Base-by-base conservation (phyloP, 1,284 basidiomycete species). In the Volvariella surrecta region DNA sequence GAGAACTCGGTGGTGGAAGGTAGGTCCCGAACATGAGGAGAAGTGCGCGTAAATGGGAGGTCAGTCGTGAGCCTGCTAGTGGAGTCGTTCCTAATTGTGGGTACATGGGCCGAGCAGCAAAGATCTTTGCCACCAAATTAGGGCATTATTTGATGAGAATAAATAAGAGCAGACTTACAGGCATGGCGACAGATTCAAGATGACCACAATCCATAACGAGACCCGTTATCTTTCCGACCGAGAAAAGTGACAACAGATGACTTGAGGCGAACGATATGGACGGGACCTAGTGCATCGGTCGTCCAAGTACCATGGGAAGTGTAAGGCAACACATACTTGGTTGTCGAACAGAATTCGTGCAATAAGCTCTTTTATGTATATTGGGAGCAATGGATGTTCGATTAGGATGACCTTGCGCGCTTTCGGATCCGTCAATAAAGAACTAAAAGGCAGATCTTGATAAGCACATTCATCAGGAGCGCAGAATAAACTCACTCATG, bases 161-260 rank as follows among this genome's bases (percentile, higher is more conserved):
- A n/a, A n/a, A n/a, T n/a, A n/a, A n/a, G n/a, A n/a, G 15, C 3
- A 10, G 13, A 67, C 86, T 45, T 55, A 95, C 94, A 0, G 95
- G 92, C 32, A 2, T n/a, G n/a, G n/a, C n/a, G n/a, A 82, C 85
- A 0, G 92, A 86, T 61, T 99, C 93, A 1, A 95, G 73, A 58
- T 94, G 83, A 0, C 95, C 96, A 50, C 82, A 82, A 54, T 98
- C 93, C 1, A 99, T 69, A 0, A 98, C 94, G 4, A 99, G 74
- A 1, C 94, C 95, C 0, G 91, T 93, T 50, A 92, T 86, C 46
- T 88, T 71, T 3, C 96, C 95, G 1, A 83, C 78, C 1, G 92
- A 82, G 45, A 96, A 71, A 11, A 98, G 66, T 0, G 90, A 76
- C 8, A 96, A 73, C 1, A 98, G 64, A 52, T 90, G 89, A 45